Conservation (phyloP, 2,329 filamentous ascomycete genomes). For the Penicillium sp. region DNA sequence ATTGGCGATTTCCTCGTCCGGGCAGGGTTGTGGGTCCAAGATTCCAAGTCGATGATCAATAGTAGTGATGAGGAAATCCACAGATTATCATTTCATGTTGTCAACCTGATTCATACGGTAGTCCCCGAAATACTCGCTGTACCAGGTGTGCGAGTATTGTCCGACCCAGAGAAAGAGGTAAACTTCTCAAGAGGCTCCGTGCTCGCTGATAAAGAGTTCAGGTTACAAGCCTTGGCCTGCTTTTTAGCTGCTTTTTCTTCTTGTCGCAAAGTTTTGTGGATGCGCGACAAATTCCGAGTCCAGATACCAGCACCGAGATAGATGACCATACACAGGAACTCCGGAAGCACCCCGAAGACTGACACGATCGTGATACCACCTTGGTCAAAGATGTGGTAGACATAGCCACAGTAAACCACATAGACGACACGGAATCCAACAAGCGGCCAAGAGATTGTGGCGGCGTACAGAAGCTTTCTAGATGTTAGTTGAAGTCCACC, state of each 20-base stretch:
- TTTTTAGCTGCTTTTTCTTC: not conserved
- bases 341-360: conserved; percentile 30
- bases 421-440: conserved; percentile 6
- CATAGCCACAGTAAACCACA: not conserved
- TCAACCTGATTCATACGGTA: not conserved
- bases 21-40: not conserved
- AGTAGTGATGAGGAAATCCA: not conserved
- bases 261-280: not conserved
- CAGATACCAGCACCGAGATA: conserved; percentile 13
- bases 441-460: not conserved
- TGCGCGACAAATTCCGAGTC: conserved; percentile 2
- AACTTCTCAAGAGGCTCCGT: not conserved
- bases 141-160: not conserved
- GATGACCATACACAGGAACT: conserved; percentile 20
- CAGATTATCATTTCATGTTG: not conserved
- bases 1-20: too few relatives aligned
- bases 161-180: not conserved
- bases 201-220: not conserved
- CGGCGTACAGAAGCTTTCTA: conserved; percentile 2
- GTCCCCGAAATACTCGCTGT: not conserved
- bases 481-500: not conserved
- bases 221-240: not conserved
- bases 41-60: not conserved
- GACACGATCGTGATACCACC: not conserved
- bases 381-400: not conserved